phyloP scores from a whole-genome alignment of 2,329 filamentous ascomycete genomes.

The Didymella glomerata region DNA sequence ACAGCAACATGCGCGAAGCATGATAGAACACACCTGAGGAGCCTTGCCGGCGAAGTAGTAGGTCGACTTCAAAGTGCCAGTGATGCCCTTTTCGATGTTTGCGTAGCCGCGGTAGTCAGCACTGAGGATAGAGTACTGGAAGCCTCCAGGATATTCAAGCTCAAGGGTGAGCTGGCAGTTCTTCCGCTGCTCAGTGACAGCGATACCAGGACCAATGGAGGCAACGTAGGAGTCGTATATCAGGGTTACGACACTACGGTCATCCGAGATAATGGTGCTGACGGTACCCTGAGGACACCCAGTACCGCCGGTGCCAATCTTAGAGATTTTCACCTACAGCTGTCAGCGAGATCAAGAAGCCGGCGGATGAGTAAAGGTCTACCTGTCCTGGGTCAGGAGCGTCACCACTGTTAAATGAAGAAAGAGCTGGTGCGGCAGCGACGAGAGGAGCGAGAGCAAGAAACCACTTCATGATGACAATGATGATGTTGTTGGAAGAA shows the following conservation, averaged over 20 bases:
- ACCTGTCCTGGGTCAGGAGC: constrained; percentile 45
- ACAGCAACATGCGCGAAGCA: neutral
- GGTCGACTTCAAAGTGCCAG: constrained; percentile 60
- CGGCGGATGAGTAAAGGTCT: neutral
- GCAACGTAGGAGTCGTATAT: constrained; percentile 63
- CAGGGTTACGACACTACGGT: constrained; percentile 59
- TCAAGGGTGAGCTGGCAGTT: constrained; percentile 65
- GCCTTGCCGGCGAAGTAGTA: constrained; percentile 63
- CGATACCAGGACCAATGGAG: constrained; percentile 57
- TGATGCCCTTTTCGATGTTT: constrained; percentile 56
- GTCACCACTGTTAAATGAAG: constrained; percentile 31
- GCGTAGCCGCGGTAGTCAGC: constrained; percentile 64
- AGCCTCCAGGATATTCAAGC: constrained; percentile 61
- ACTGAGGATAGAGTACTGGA: constrained; percentile 62
- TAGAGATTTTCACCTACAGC: constrained; percentile 53
- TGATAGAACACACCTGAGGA: constrained; percentile 47
- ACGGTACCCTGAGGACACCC: constrained; percentile 58
- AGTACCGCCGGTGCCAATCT: constrained; percentile 58
- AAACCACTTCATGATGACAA: constrained; percentile 51
- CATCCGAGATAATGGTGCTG: constrained; percentile 54
- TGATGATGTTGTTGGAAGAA: constrained; percentile 15
- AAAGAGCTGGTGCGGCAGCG: constrained; percentile 37
- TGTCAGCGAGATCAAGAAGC: constrained; percentile 21
- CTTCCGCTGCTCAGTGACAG: constrained; percentile 57
- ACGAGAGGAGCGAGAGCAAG: constrained; percentile 46